phyloP scores from a whole-genome alignment of 208 protist species.

The Acanthamoeba rhysodes region DNA sequence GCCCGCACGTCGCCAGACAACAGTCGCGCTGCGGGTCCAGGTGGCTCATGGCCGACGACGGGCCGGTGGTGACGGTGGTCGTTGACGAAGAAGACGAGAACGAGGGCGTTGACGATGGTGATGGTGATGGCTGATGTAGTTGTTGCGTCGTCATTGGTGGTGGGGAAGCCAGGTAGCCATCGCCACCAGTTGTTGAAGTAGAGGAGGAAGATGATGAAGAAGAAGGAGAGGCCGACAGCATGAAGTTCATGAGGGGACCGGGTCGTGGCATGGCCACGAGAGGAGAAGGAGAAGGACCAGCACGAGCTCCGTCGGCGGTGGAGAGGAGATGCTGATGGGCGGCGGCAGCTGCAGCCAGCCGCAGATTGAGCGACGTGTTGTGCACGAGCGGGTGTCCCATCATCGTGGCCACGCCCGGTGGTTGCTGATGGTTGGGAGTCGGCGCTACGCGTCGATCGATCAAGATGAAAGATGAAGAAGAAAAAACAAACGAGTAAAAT shows the following conservation, averaged over 20 bases:
- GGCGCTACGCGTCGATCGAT: too few relatives aligned
- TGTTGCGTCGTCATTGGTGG: too few relatives aligned
- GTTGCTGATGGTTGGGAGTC: not conserved
- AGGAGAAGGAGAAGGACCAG: not conserved
- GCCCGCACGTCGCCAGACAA: conserved; percentile 42
- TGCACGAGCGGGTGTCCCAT: not conserved
- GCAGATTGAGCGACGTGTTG: not conserved
- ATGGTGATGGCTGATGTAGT: too few relatives aligned
- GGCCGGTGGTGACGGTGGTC: not conserved
- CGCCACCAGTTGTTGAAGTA: too few relatives aligned
- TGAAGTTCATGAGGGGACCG: too few relatives aligned
- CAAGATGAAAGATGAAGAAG: not conserved
- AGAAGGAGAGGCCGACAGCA: not conserved
- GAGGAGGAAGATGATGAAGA: conserved; percentile 10
- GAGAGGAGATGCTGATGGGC: not conserved
- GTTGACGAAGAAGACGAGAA: not conserved
- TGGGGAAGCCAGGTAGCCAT: too few relatives aligned
- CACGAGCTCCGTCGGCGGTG: too few relatives aligned
- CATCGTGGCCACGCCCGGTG: too few relatives aligned
- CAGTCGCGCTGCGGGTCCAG: conserved; percentile 38
- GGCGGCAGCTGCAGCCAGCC: not conserved
- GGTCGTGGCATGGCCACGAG: not conserved
- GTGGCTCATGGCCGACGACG: not conserved
- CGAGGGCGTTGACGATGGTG: not conserved
- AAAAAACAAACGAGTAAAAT: not conserved